phyloP scores from a whole-genome alignment of 345 rosid species.

The Pistacia atlantica region DNA sequence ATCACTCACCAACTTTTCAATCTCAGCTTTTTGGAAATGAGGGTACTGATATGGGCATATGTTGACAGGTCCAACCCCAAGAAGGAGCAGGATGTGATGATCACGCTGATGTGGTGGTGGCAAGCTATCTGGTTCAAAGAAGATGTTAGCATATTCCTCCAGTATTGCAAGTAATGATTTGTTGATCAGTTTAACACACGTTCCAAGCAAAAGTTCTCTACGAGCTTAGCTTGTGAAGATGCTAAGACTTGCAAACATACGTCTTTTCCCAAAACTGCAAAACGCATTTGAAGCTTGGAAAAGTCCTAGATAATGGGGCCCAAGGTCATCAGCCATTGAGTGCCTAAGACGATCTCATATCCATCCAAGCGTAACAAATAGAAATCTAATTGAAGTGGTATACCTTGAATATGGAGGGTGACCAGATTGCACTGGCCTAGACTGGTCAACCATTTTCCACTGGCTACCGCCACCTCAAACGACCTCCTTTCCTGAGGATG shows the following conservation, averaged over 20 bases:
- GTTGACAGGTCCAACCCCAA: not conserved
- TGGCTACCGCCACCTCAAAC: not conserved
- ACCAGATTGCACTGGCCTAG: not conserved
- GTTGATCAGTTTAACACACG: no score
- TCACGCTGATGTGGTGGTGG: not conserved
- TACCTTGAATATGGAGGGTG: fast-evolving
- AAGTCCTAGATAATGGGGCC: not conserved
- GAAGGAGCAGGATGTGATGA: not conserved
- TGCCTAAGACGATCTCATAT: not conserved
- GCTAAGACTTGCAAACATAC: no score
- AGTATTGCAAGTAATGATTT: not conserved
- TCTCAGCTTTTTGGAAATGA: not conserved
- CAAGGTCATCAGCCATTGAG: not conserved
- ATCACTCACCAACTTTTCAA: not conserved
- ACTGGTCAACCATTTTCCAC: not conserved
- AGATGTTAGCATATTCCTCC: not conserved
- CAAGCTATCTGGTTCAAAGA: not conserved
- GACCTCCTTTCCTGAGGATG: fast-evolving
- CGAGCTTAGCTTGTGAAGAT: not conserved
- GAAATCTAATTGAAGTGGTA: not conserved
- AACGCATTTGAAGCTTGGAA: not conserved
- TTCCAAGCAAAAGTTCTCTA: not conserved
- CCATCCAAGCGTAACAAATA: not conserved
- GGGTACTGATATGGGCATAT: not conserved
- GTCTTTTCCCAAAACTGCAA: not conserved